Percentiles rank a stretch among this genome's conserved stretches.
Conservation (phyloP, 495 filamentous ascomycete genomes). For the Penicillium subrubescens region DNA sequence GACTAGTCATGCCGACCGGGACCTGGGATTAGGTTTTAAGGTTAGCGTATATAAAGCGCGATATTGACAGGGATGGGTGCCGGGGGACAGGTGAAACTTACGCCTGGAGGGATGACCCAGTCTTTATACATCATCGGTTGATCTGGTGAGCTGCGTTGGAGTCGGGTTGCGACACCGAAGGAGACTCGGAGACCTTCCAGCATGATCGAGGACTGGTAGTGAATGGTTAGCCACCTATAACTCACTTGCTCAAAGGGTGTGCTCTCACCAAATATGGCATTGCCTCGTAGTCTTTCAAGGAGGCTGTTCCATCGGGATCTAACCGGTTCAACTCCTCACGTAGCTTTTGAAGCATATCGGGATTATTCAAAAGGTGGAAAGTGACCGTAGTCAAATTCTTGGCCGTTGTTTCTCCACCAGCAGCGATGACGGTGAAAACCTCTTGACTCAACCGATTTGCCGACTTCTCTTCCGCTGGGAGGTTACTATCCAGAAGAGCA, state of each 20-base stretch:
- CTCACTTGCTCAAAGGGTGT: background rate
- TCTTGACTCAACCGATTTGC: conserved; percentile 42
- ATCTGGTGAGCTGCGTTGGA: conserved; percentile 39
- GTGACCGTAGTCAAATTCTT: conserved; percentile 38
- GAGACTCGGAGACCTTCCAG: conserved; percentile 37
- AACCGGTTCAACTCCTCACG: conserved; percentile 29
- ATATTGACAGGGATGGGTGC: background rate
- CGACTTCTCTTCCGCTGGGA: conserved; percentile 41
- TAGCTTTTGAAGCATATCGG: conserved; percentile 31
- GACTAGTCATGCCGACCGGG: conserved; percentile 45
- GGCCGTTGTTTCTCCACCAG: conserved; percentile 50
- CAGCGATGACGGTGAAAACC: conserved; percentile 44
- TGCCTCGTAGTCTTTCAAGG: conserved; percentile 33
- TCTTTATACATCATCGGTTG: conserved; percentile 38
- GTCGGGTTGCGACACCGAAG: conserved; percentile 36
- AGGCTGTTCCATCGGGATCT: conserved; percentile 25
- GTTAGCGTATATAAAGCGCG: background rate
- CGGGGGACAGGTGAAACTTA: conserved; percentile 2
- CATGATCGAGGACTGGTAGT: conserved; percentile 28
- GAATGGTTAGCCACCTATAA: background rate
- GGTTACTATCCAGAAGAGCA: conserved; percentile 39
- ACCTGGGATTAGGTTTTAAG: conserved; percentile 21
- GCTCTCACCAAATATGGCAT: conserved; percentile 37
- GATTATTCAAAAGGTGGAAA: conserved; percentile 45
- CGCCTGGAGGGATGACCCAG: conserved; percentile 50